Base-by-base conservation (phyloP, 1,284 basidiomycete genomes). In the Ganoderma lucidum region DNA sequence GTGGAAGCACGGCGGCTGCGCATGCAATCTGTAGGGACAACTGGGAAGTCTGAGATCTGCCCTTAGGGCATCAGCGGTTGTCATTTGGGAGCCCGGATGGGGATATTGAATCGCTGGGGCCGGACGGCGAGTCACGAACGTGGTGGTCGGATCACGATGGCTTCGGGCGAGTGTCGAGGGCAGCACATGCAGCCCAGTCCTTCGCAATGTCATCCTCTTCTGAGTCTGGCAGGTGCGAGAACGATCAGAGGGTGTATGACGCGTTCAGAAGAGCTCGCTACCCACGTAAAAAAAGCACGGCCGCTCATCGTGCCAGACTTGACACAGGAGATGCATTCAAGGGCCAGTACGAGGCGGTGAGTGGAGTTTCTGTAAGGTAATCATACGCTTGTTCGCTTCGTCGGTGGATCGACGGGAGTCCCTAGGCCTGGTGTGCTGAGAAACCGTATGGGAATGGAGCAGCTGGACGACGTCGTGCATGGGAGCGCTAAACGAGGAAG, bases 221-320 rank as follows among this genome's bases (percentile, higher is more conserved):
- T 32, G 28, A 9, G 32, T 65, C 58, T 15, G 64, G 64, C 56
- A 65, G 56, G 42, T 42, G 59, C 59, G 59, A 30, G 59, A 61
- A 23, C 41, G 9, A 61, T 61, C 55, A 58, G 30, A 44, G 37
- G 28, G n/a, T 19, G 39, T 41, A 56, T 64, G 55, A 14, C 51
- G 32, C 51, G 23, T 41, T 12, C n/a, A 42, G 55, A 14, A 32
- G 6, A 9, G 3, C n/a, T 2, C 17, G 28, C n/a, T 23, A 59
- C 55, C 30, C 55, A 60, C 58, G 59, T 39, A 30, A 30, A 44
- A 39, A 23, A 41, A 28, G 48, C 59, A 42, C 39, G 37, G 55
- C 39, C 63, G 55, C 53, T n/a, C 8, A 19, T 42, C 17, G 12
- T 51, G 58, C 8, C 64, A 65, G 32, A 3, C 42, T 44, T 60